Percentiles rank a stretch among this genome's conserved stretches.
Conservation (phyloP, 2,329 filamentous ascomycete genomes). For the Dichotomopilus funicola region DNA sequence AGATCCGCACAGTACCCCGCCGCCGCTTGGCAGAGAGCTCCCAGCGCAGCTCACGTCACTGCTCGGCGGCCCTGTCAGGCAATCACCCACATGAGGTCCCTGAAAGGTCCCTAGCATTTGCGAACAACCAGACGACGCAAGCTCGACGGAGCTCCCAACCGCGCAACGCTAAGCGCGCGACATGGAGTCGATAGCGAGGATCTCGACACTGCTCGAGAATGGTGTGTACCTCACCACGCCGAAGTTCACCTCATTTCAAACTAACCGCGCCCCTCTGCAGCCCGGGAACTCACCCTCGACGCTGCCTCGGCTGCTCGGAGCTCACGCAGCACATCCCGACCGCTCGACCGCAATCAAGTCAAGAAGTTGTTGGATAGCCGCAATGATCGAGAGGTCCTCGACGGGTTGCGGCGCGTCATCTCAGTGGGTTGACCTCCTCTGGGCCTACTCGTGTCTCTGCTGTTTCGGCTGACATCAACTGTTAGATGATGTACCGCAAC, state of each 20-base stretch:
- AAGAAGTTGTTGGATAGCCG: conserved; percentile 93
- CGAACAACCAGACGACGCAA: background rate
- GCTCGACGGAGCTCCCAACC: conserved; percentile 4
- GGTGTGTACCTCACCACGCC: conserved; percentile 47
- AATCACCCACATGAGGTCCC: conserved; percentile 18
- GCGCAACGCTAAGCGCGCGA: conserved; percentile 2
- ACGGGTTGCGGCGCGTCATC: conserved; percentile 82
- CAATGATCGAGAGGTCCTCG: conserved; percentile 85
- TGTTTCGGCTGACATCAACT: conserved; percentile 2
- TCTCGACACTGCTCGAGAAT: conserved; percentile 90
- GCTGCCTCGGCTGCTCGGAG: conserved; percentile 81
- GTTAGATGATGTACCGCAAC: conserved; percentile 87
- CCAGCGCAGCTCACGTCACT: conserved; percentile 10
- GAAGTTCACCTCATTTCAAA: background rate
- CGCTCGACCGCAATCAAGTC: conserved; percentile 73
- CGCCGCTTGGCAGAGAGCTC: conserved; percentile 9
- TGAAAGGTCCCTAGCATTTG: background rate
- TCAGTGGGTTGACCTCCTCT: conserved; percentile 50
- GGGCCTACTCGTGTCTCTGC: background rate
- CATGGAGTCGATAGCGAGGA: conserved; percentile 95
- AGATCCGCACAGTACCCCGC: too few relatives aligned
- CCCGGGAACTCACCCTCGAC: conserved; percentile 94
- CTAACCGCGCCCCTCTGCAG: conserved; percentile 38
- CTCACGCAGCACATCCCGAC: conserved; percentile 50
- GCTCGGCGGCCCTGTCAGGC: conserved; percentile 1